Evolutionary conservation across 2,329 filamentous ascomycete genomes (phyloP), one percentile per base, ranked within the genome.

Genomic region (Ophiostoma triangulosporum): DNA sequence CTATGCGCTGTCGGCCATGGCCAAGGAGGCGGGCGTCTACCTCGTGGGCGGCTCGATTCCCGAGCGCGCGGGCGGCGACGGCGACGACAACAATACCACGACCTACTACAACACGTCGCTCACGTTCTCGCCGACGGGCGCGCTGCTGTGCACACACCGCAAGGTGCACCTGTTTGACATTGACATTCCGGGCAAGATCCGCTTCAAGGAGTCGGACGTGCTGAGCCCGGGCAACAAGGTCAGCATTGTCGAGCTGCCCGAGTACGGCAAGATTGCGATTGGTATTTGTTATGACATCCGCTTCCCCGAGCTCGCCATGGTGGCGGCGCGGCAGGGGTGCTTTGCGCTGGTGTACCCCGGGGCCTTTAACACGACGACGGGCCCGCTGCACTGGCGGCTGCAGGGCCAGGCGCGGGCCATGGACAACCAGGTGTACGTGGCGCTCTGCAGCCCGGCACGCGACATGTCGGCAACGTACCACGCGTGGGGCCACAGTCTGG

Each of bases 81-180:
- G 52, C 32, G 55, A 40, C 22, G 36, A 48, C 11, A 11, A 3
- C 11, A 14, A 33, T 11, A 51, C 55, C 6, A 63, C 71, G 11
- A 77, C 73, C 60, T 86, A 90, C 70, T 95, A 93, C 76, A 98
- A 98, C 71, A 97, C 93, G 3, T 84, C 81, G 27, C 73, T 98
- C 48, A 81, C 85, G 7, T 98, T 98, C 68, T 79, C 75, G 0
- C 90, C 89, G 0, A 70, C 75, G 9, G 93, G 93, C 4, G 66
- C 75, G n/a, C 74, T 96, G 49, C 75, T 98, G n/a, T 88, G 82
- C 6, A 87, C 83, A 2, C 90, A 97, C 68, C 81, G 93, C 62
- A 98, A 98, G 72, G 83, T 93, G 43, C 93, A 98, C 69, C 77
- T 98, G 43, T 98, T 98, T 68, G 93, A 97, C 69, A 98, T 98